These are phyloP conservation scores for Starmerella riodocensis DNA, from an alignment of 805 yeast species.

Conservation along the genomic window DNA sequence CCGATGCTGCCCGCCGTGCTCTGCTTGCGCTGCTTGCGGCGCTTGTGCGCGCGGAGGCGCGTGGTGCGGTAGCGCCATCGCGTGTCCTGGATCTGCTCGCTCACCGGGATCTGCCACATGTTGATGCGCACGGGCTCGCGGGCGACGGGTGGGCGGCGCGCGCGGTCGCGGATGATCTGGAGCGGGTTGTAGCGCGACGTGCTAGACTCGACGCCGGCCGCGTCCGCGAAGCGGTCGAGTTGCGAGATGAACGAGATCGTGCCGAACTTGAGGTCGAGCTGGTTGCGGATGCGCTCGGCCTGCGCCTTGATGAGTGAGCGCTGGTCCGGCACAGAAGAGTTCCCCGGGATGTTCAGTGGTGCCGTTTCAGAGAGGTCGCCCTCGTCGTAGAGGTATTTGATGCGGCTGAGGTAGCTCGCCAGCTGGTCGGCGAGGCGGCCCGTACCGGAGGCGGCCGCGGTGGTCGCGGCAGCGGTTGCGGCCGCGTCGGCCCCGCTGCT, in stretches of 20 bases:
- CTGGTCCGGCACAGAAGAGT: conserved; percentile 9
- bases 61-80: conserved; percentile 14
- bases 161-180: conserved; percentile 65
- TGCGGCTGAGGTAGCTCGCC: conserved; percentile 13
- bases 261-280: conserved; percentile 24
- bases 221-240: conserved; percentile 4
- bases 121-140: not conserved
- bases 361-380: conserved; percentile 7
- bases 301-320: conserved; percentile 14
- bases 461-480: no score
- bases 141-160: conserved; percentile 17
- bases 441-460: no score
- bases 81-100: conserved; percentile 17
- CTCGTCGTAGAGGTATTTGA: conserved; percentile 16
- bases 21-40: conserved; percentile 2
- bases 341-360: conserved; percentile 2
- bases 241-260: conserved; percentile 14
- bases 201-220: not conserved
- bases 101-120: conserved; percentile 16
- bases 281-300: conserved; percentile 23
- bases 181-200: conserved; percentile 50
- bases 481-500: no score
- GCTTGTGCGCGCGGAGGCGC: conserved; percentile 6
- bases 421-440: conserved; percentile 3
- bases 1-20: not conserved